These are phyloP conservation scores for Heliosperma pusillum DNA, from an alignment of 148 eudicot species.

Conservation along the genomic window DNA sequence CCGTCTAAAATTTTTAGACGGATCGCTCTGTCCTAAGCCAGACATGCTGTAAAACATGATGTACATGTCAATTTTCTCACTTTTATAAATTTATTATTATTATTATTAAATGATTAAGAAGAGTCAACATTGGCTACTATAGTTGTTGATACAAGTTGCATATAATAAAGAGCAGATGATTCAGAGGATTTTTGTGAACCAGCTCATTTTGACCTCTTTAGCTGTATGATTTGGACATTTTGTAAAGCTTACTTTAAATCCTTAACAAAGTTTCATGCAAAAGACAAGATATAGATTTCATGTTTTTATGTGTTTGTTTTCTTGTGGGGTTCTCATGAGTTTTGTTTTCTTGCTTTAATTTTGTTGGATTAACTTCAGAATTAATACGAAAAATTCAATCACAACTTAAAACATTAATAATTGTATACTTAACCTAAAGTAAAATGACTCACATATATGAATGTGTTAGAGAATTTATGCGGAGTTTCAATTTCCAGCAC, in stretches of 20 bases:
- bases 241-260: neutral
- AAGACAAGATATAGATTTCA: constrained; percentile 1
- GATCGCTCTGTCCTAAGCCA: too few relatives aligned
- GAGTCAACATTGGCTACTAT: constrained; percentile 20
- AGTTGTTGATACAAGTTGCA: constrained; percentile 19
- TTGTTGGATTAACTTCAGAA: too few relatives aligned
- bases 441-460: neutral
- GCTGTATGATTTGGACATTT: constrained; percentile 23
- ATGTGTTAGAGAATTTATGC: too few relatives aligned
- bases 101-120: neutral
- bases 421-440: too few relatives aligned
- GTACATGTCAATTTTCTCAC: neutral
- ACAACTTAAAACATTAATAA: too few relatives aligned
- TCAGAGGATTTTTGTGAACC: constrained; percentile 24
- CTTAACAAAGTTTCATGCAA: neutral
- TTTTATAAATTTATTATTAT: constrained; percentile 11
- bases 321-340: neutral
- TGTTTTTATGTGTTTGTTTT: constrained; percentile 4
- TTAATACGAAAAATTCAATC: too few relatives aligned
- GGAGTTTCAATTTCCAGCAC: too few relatives aligned
- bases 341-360: constrained; percentile 6
- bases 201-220: constrained; percentile 23
- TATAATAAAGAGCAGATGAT: neutral
- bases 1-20: too few relatives aligned
- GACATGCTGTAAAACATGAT: too few relatives aligned